phyloP scores from a whole-genome alignment of 2,329 filamentous ascomycete genomes.

The Pseudogymnoascus verrucosus region DNA sequence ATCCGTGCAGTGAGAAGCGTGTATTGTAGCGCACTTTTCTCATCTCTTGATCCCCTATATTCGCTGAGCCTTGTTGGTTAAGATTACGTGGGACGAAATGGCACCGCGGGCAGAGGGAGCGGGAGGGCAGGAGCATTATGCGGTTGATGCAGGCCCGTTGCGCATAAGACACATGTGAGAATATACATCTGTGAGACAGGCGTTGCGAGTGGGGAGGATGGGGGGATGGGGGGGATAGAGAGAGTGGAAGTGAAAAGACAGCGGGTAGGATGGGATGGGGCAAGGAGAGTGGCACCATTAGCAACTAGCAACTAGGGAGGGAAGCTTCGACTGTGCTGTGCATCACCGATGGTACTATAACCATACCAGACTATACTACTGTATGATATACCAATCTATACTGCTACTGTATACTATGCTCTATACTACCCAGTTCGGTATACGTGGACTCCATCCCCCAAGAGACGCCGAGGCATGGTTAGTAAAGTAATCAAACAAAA shows the following conservation, averaged over 20 bases:
- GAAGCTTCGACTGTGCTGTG: not conserved
- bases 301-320: not conserved
- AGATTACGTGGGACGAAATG: not conserved
- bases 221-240: not conserved
- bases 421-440: not conserved
- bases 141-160: not conserved
- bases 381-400: not conserved
- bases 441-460: not conserved
- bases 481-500: not conserved
- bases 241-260: too few species aligned
- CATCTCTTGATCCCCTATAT: not conserved
- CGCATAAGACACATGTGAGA: not conserved
- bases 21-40: not conserved
- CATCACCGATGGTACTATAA: not conserved
- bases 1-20: not conserved
- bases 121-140: not conserved
- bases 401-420: not conserved
- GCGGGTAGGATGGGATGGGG: not conserved
- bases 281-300: not conserved
- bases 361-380: not conserved
- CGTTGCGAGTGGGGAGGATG: not conserved
- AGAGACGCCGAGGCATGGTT: not conserved
- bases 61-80: not conserved
- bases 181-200: not conserved
- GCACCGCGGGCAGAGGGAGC: not conserved